Evolutionary conservation across 108 stramenopile species (phyloP), one percentile per base, ranked within the genome.

Genomic region (Nitzschia putrida): DNA sequence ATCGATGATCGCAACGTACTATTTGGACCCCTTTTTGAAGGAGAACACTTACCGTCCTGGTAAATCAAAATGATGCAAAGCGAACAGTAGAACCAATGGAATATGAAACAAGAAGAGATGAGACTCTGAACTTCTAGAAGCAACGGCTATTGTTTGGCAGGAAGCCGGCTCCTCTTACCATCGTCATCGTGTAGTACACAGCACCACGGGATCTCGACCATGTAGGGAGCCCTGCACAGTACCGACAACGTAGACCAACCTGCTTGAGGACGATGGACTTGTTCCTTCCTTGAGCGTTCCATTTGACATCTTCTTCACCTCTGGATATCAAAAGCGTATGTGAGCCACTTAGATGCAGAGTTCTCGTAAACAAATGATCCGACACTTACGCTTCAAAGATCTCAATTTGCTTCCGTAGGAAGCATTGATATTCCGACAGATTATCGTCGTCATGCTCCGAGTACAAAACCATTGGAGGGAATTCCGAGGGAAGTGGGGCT

Each of bases 351-450:
- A 21, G 76, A 64, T 22, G 68, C 53, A 14, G 65, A 54, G 47
- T 78, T 77, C 77, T 71, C 4, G 71, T 40, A n/a, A 67, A 25
- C 3, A 1, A 34, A 1, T 1, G 29, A 34, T 34, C 1, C 29
- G 1, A 40, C 21, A 34, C 51, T 49, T 49, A 74, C 11, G 81
- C 77, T 53, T 74, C 73, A 53, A 82, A 82, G 39, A 60, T 20
- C 49, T 82, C 81, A 44, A 82, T 66, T 34, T 82, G 81, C 37
- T 78, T 51, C 7, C 81, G 65, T 23, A 82, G 54, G 14, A 78
- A 20, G 55, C 67, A 69, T 49, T 82, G 81, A 29, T 82, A 74
- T 20, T 53, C 20, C 1, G 77, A 78, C 1, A 82, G 26, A 22
- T 64, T 45, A 4, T 73, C 66, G 5, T 61, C 61, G 72, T 81